Evolutionary conservation across 1,139 yeast species (phyloP).

Genomic region (Pneumocystis oryctolagi): DNA sequence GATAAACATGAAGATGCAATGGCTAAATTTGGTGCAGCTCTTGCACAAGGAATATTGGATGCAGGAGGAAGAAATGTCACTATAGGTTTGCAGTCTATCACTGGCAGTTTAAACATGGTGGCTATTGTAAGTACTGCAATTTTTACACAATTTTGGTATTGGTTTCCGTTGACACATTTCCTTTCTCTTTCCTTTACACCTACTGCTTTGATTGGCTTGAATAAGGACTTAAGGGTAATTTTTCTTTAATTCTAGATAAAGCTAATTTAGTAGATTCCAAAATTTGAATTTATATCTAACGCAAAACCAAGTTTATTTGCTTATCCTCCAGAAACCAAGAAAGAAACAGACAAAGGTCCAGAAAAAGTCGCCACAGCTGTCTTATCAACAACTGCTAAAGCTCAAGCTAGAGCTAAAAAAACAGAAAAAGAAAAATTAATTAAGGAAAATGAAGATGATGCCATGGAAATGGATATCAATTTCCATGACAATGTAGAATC

Average conservation of each 20-base stretch:
- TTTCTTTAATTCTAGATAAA: neutral
- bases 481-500: slow-evolving; percentile 9
- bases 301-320: slow-evolving; percentile 67
- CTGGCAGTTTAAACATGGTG: slow-evolving; percentile 77
- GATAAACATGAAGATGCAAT: slow-evolving; percentile 92
- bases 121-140: slow-evolving; percentile 86
- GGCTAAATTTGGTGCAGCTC: slow-evolving; percentile 94
- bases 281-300: slow-evolving; percentile 67
- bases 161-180: slow-evolving; percentile 96
- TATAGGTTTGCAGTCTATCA: slow-evolving; percentile 77
- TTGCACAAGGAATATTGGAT: slow-evolving; percentile 94
- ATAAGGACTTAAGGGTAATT: slow-evolving; percentile 53
- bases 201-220: slow-evolving; percentile 77
- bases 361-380: slow-evolving; percentile 90
- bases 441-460: slow-evolving; percentile 27
- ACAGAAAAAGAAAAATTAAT: slow-evolving; percentile 38
- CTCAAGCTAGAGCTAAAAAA: slow-evolving; percentile 81
- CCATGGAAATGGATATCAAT: slow-evolving; percentile 18
- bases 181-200: slow-evolving; percentile 84
- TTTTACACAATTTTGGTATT: slow-evolving; percentile 91
- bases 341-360: slow-evolving; percentile 64
- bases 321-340: slow-evolving; percentile 82
- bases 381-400: slow-evolving; percentile 80
- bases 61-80: slow-evolving; percentile 99
- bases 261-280: slow-evolving; percentile 35